Evolutionary conservation across 345 rosid genomes (phyloP).

Genomic region (Salix udensis): DNA sequence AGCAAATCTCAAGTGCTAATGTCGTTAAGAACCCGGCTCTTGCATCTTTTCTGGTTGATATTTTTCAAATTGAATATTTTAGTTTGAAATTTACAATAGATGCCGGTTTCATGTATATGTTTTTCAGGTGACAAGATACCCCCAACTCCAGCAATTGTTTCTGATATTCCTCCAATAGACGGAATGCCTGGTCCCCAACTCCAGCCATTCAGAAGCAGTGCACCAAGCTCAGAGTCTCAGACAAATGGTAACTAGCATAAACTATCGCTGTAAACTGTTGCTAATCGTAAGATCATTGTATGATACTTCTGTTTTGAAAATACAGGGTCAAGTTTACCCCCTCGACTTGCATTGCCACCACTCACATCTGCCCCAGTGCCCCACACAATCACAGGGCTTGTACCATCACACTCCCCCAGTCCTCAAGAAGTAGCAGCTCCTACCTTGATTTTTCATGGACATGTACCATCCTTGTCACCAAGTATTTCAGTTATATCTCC

Average conservation of each 20-base stretch:
- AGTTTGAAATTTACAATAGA: not conserved
- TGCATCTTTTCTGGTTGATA: not conserved
- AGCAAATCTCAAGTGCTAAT: not conserved
- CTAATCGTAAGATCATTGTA: slow-evolving; percentile 5
- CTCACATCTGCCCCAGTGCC: slow-evolving; percentile 37
- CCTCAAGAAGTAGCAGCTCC: slow-evolving; percentile 38
- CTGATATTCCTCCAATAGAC: slow-evolving; percentile 28
- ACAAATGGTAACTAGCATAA: slow-evolving; percentile 25
- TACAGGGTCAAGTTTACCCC: slow-evolving; percentile 32
- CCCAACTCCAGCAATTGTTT: slow-evolving; percentile 28
- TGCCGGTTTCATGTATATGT: not conserved
- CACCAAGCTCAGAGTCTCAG: slow-evolving; percentile 27
- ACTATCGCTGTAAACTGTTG: not conserved
- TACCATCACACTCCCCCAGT: slow-evolving; percentile 36
- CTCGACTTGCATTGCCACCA: slow-evolving; percentile 39
- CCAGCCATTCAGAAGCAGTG: slow-evolving; percentile 19
- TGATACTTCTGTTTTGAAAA: slow-evolving; percentile 12
- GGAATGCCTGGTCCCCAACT: slow-evolving; percentile 25
- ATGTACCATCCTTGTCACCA: slow-evolving; percentile 27
- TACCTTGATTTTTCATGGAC: slow-evolving; percentile 23
- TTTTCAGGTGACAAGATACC: slow-evolving; percentile 24
- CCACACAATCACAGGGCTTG: slow-evolving; percentile 31
- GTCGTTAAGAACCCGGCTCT: not conserved
- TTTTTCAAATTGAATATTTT: slow-evolving; percentile 3
- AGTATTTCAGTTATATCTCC: slow-evolving; percentile 13